These are phyloP conservation scores for Emergomyces orientalis DNA, from an alignment of 2,329 filamentous ascomycete species.

Conservation along the genomic window DNA sequence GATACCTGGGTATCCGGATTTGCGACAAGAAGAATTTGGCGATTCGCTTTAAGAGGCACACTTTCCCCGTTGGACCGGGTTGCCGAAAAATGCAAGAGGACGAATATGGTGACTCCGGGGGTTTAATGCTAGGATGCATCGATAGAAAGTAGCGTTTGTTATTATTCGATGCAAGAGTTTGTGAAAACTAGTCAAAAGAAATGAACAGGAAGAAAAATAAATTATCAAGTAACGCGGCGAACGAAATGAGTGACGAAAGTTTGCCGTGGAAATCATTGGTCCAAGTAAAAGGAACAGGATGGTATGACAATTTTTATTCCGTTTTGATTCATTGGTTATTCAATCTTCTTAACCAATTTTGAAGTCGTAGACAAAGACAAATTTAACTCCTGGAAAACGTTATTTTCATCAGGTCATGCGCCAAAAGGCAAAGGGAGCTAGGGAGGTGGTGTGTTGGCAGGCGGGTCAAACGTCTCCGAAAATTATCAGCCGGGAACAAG, in stretches of 20 bases:
- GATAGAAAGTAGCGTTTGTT: background rate
- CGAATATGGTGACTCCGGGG: background rate
- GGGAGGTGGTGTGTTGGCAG: background rate
- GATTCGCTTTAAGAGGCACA: background rate
- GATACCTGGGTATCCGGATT: background rate
- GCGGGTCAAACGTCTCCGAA: background rate
- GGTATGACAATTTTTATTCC: background rate
- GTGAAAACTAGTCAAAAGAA: background rate
- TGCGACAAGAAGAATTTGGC: background rate
- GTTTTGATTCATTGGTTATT: background rate
- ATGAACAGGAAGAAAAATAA: background rate
- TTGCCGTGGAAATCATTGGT: background rate
- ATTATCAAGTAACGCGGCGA: background rate
- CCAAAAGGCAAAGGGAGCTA: background rate
- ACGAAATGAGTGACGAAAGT: background rate
- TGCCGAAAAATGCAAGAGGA: background rate
- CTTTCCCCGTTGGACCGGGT: background rate
- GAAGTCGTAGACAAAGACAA: background rate
- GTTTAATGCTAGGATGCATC: background rate
- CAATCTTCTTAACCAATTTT: background rate
- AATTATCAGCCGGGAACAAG: background rate
- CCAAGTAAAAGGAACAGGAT: background rate
- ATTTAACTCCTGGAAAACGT: background rate
- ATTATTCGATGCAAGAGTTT: background rate
- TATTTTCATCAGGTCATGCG: constrained; percentile 1